Base-by-base conservation (phyloP, 2,329 filamentous ascomycete species). In the Colletotrichum filicis region DNA sequence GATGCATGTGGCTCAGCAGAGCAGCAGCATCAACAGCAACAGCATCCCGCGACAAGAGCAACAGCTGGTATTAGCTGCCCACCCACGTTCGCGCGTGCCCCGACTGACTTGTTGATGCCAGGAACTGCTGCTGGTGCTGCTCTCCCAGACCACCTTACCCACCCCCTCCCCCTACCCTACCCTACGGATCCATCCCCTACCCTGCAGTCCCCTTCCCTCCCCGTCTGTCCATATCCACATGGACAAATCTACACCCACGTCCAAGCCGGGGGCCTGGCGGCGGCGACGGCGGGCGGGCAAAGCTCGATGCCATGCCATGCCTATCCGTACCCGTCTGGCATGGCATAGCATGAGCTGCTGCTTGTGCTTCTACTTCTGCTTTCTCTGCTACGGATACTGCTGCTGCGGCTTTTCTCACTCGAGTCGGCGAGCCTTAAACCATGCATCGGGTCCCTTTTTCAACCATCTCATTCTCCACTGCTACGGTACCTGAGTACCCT, bases 1-100 rank as follows among this genome's bases (percentile, higher is more conserved):
- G 66, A 64, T 65, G 76, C 77, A 62, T 81, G 82, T 85, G 83
- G 83, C 82, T 84, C 80, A 84, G 82, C 79, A 79, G 76, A 64
- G 61, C 49, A 55, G 12, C 11, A 28, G 22, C 60, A 53, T 8
- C 42, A 63, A 28, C 46, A 68, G 14, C 59, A 59, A 52, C 60
- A n/a, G 42, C 42, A 72, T 60, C 66, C 66, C 55, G 42, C 42
- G 32, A 59, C 60, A 46, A 35, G 37, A 63, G 37, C 19, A 14
- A 52, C 63, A 58, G 24, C 56, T 60, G 37, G 64, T 62, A 58
- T 7, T n/a, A 49, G 42, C 16, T 49, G 19, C 19, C 59, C 66
- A 64, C 66, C 66, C 66, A 64, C 66, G 24, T n/a, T 46, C 35
- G 28, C 66, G 58, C 35, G 35, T 26, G 32, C n/a, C 28, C 63